Conservation (phyloP, 106 monocot genomes). For the Amphibolis antarctica region DNA sequence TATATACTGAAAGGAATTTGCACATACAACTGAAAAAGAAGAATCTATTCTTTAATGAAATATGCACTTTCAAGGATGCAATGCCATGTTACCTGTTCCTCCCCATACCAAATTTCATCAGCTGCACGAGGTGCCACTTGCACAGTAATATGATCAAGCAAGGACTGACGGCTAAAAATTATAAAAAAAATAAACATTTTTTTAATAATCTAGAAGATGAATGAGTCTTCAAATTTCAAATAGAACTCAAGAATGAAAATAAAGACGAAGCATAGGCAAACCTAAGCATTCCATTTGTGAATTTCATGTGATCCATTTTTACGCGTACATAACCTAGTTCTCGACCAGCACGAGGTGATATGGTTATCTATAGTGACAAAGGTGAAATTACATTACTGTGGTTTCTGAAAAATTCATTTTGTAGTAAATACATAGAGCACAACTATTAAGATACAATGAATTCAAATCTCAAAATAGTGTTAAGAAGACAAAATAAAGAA, state of each 20-base stretch:
- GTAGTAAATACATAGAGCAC: too few species aligned
- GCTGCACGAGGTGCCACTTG: conserved; percentile 80
- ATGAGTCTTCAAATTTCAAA: too few species aligned
- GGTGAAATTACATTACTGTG: neutral
- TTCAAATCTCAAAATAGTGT: too few species aligned
- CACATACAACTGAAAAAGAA: neutral
- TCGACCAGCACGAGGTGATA: conserved; percentile 89
- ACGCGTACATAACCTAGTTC: conserved; percentile 77
- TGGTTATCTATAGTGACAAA: conserved; percentile 36
- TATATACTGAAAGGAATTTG: too few species aligned
- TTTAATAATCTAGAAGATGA: too few species aligned
- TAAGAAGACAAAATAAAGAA: too few species aligned
- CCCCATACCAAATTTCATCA: conserved; percentile 80
- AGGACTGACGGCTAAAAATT: conserved; percentile 50
- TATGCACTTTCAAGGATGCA: neutral
- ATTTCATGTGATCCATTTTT: conserved; percentile 86
- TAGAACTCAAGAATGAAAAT: neutral
- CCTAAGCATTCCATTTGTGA: conserved; percentile 77
- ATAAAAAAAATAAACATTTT: neutral
- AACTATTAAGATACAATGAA: too few species aligned
- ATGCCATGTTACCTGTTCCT: conserved; percentile 40
- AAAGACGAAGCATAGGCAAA: conserved; percentile 6
- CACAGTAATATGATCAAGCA: conserved; percentile 85
- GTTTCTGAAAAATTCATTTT: too few species aligned
- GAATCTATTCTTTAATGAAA: neutral